These are phyloP conservation scores for Dioszegia aurantiaca DNA, from an alignment of 768 basidiomycete species.

Conservation along the genomic window DNA sequence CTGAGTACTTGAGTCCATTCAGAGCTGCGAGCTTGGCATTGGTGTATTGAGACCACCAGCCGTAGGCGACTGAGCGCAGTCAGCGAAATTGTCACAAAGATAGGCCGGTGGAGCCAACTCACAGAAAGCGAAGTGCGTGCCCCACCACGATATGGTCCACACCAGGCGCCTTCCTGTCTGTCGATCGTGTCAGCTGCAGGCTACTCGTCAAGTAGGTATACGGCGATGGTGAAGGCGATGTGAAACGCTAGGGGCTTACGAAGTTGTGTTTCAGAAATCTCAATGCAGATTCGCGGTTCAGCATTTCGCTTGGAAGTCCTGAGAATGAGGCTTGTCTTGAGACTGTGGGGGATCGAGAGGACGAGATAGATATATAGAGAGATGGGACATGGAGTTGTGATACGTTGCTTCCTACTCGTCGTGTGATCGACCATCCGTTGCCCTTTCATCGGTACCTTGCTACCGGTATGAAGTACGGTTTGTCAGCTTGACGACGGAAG, in stretches of 20 bases:
- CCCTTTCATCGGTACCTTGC: no score
- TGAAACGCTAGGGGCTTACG: constrained; percentile 7
- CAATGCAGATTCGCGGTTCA: neutral
- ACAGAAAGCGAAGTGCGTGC: constrained; percentile 66
- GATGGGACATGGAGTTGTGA: no score
- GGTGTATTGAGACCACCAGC: constrained; percentile 75
- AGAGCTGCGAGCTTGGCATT: constrained; percentile 68
- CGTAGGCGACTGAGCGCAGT: constrained; percentile 67
- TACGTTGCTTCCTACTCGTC: no score
- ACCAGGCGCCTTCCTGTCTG: constrained; percentile 38
- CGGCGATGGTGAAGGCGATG: neutral
- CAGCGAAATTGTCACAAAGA: no score
- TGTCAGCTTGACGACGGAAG: no score
- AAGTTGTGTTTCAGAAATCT: constrained; percentile 15
- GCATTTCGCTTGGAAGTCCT: neutral
- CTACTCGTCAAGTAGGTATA: no score
- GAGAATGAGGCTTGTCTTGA: no score
- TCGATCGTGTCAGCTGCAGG: neutral
- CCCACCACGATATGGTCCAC: constrained; percentile 62
- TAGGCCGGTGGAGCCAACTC: no score
- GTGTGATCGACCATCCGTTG: no score
- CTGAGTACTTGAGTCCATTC: constrained; percentile 75
- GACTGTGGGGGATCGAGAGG: neutral
- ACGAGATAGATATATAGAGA: no score
- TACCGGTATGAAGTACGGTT: no score